Base-by-base conservation (phyloP, 371 early-diverging fungal species). In the Massospora cicadina region DNA sequence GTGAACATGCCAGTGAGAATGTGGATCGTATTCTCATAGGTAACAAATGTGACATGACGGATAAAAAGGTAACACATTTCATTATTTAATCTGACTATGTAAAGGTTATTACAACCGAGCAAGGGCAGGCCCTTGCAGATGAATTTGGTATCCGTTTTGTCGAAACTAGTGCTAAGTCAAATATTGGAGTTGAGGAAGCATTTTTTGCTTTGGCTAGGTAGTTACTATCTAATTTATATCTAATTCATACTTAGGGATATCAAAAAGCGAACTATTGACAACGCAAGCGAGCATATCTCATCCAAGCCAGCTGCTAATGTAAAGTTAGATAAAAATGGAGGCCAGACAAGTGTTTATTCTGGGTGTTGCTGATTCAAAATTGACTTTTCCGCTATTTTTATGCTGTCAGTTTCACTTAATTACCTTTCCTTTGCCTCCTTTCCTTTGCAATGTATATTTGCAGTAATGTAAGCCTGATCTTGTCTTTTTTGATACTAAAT, bases 1-100 rank as follows among this genome's bases (percentile, higher is more conserved):
- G 94, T 71, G 91, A 94, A 67, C 95, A 95, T 75, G 98, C 96
- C 30, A 87, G 83, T 69, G 92, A 93, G 75, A 92, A 91, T 43
- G 96, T 97, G 63, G 92, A 97, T 82, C 93, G 97, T 79, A 85
- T 98, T 55, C 75, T 99, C 66, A 90, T 99, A 71, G 99, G 98
- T 64, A 99, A 99, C 84, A 98, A 98, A 75, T 86, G 91, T 71
- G 98, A 98, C 79, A 82, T 91, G 75, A 84, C 79, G 65, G 89
- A 85, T 58, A 90, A 92, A 74, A 86, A 92, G 76, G 87, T 83
- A 66, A 81, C 80, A 17, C 74, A 75, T 1, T 73, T 74, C 62
- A 32, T 58, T 26, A 17, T 58, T 28, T 63, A 33, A 54, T 24
- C 54, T 55, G 12, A 62, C 55, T 54, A n/a, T 3, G 27, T 30